Evolutionary conservation across 495 filamentous ascomycete genomes (phyloP), one percentile per base, ranked within the genome.

Genomic region (Trichoderma parareesei): DNA sequence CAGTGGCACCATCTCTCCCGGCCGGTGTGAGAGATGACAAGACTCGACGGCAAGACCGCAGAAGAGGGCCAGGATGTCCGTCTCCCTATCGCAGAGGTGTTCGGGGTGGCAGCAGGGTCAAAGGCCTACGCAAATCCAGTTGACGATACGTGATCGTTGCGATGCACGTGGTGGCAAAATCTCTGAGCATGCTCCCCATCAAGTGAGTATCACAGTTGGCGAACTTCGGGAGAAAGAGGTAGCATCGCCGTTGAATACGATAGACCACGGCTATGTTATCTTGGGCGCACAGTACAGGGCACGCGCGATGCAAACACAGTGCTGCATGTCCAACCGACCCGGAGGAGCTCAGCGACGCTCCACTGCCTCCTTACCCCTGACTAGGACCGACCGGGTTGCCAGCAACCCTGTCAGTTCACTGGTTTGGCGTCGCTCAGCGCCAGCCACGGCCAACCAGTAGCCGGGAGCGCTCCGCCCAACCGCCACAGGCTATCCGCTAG

Each of bases 311-410:
- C 44, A 33, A 14, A 13, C 53, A 57, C 53, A 57, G 53, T 57
- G 53, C 53, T 35, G 53, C 53, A 57, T 57, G 33, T 27, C 27
- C 53, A 37, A 57, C 53, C 14, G 20, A 35, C 53, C 37, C 53
- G 27, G 53, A 57, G 27, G 37, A 57, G 53, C 53, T 57, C 53
- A 57, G 11, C 5, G 33, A 11, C 5, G 53, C 53, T 57, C 53
- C 53, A 57, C 53, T 35, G 53, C 53, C 53, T 57, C 53, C 53
- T 57, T 57, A 16, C 53, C 53, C 53, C 53, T 57, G 53, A 57
- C 53, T 57, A 57, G 53, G 53, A 57, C 53, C 16, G 53, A 57
- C 53, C 53, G 18, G 53, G 53, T 35, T 57, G 41, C 37, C 33
- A 20, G 60, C 38, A 57, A 62, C 60, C 60, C 38, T 40, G 60